Percentiles rank a stretch among this genome's conserved stretches.
phyloP scores from a whole-genome alignment of 495 filamentous ascomycete genomes.

The Hamigera avellanea region DNA sequence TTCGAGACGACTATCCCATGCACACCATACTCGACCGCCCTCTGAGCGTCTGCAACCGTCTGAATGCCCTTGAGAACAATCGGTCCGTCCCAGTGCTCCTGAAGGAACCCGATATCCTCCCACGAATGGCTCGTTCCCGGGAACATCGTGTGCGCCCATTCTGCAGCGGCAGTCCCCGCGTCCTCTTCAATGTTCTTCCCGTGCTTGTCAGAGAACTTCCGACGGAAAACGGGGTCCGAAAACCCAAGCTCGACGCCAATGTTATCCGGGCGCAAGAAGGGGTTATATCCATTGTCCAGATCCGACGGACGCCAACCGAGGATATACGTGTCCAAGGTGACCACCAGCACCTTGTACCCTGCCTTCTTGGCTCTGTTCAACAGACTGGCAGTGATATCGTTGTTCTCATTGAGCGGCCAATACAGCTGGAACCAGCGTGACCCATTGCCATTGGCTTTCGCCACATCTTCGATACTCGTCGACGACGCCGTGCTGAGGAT shows the following conservation, averaged over 20 bases:
- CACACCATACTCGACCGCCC: slow-evolving; percentile 35
- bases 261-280: slow-evolving; percentile 37
- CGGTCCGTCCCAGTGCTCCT: slow-evolving; percentile 23
- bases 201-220: slow-evolving; percentile 25
- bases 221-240: slow-evolving; percentile 42
- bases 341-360: slow-evolving; percentile 44
- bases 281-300: slow-evolving; percentile 40
- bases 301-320: slow-evolving; percentile 49
- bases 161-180: slow-evolving; percentile 12
- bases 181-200: slow-evolving; percentile 31
- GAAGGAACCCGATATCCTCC: slow-evolving; percentile 31
- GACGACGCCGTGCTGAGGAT: slow-evolving; percentile 38
- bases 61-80: slow-evolving; percentile 44
- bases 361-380: slow-evolving; percentile 39
- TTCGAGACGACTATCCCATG: slow-evolving; percentile 43
- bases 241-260: slow-evolving; percentile 41
- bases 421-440: slow-evolving; percentile 51
- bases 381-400: slow-evolving; percentile 40
- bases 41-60: slow-evolving; percentile 37
- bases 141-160: slow-evolving; percentile 36
- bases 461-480: slow-evolving; percentile 32
- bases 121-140: slow-evolving; percentile 35
- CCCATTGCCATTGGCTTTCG: slow-evolving; percentile 23
- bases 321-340: slow-evolving; percentile 51
- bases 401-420: slow-evolving; percentile 37